Percentiles rank a stretch among this genome's conserved stretches.
phyloP scores from a whole-genome alignment of 2,329 filamentous ascomycete species.

The Xylaria sp. region DNA sequence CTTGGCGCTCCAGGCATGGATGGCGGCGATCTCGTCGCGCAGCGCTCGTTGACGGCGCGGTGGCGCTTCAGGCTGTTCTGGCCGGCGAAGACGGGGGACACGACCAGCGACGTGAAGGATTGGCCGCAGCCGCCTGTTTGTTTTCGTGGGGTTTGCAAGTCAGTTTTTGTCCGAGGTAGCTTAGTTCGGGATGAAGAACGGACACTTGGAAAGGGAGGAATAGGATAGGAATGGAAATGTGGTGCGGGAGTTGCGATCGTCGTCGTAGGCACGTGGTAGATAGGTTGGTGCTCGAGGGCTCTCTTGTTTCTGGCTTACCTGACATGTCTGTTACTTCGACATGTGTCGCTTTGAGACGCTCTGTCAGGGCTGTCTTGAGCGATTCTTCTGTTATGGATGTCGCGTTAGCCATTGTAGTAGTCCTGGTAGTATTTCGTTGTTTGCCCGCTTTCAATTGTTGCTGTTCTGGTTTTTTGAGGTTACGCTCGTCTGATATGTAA shows the following conservation, averaged over 20 bases:
- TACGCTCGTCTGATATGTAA: neutral
- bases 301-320: conserved; percentile 59
- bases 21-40: conserved; percentile 85
- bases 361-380: conserved; percentile 70
- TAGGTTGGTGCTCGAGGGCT: conserved; percentile 1
- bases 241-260: neutral
- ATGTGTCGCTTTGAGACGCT: conserved; percentile 74
- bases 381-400: conserved; percentile 73
- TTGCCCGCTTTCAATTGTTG: too few relatives aligned
- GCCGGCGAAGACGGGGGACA: conserved; percentile 71
- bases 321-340: conserved; percentile 93
- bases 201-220: neutral
- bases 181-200: neutral
- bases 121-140: conserved; percentile 67
- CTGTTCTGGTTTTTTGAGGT: neutral
- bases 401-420: conserved; percentile 54
- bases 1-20: conserved; percentile 95
- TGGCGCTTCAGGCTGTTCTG: conserved; percentile 83
- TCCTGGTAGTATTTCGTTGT: neutral
- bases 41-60: conserved; percentile 82
- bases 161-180: neutral
- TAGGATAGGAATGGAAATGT: conserved; percentile 11
- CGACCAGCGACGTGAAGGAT: conserved; percentile 64
- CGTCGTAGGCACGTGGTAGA: neutral
- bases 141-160: neutral